These are phyloP conservation scores for Coccomyxa sp. DNA, from an alignment of 139 green algal species.

Conservation along the genomic window DNA sequence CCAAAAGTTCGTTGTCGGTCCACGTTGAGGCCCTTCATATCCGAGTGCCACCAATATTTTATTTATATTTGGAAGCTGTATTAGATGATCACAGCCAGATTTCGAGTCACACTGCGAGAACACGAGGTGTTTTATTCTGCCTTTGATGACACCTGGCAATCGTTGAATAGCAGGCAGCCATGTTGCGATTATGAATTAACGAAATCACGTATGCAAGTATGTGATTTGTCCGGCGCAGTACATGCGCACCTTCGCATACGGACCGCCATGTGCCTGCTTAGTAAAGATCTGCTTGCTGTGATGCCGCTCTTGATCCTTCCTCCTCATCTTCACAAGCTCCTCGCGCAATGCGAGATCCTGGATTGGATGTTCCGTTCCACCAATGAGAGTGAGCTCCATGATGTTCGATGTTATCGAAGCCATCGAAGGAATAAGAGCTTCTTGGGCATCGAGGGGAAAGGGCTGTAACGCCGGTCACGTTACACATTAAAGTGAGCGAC, in stretches of 20 bases:
- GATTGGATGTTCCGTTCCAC: too few species aligned
- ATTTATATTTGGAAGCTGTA: conserved; percentile 30
- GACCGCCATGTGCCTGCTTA: conserved; percentile 73
- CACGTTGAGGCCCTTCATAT: conserved; percentile 59
- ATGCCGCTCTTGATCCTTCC: conserved; percentile 40
- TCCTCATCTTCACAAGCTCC: conserved; percentile 13
- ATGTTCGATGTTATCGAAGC: too few species aligned
- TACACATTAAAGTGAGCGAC: too few species aligned
- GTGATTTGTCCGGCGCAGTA: neutral
- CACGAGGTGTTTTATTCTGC: neutral
- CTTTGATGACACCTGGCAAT: neutral
- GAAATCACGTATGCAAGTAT: neutral
- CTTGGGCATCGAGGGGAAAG: too few species aligned
- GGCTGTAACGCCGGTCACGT: too few species aligned
- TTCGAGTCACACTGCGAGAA: neutral
- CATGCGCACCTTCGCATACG: conserved; percentile 55
- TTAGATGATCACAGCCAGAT: conserved; percentile 25
- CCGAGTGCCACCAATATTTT: conserved; percentile 38
- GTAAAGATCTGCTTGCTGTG: conserved; percentile 64
- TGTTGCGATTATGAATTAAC: neutral
- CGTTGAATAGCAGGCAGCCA: too few species aligned
- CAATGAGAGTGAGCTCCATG: too few species aligned
- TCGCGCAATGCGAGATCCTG: neutral
- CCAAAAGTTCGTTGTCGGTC: conserved; percentile 82
- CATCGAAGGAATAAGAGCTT: too few species aligned